Evolutionary conservation across 179 eudicot species (phyloP), one percentile per base, ranked within the genome.

Genomic region (Sideroxylon spinosum): DNA sequence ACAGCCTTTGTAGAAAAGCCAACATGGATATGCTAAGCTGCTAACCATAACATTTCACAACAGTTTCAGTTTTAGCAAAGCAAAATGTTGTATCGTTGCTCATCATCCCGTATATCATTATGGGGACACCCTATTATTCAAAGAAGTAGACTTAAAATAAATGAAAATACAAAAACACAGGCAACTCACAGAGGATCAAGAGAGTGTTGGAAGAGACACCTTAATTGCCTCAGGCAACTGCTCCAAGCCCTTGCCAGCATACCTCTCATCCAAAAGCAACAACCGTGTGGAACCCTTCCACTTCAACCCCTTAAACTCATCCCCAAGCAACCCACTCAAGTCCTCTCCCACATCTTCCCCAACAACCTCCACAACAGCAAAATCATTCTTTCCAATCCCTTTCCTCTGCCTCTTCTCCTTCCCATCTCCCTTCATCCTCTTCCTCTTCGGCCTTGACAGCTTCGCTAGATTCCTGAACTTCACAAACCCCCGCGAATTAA

Each of bases 271-370:
- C 92, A 95, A 88, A 67, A 95, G 91, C 84, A 95, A 77, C 87
- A 95, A 86, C 86, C 98, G 85, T 22, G 98, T 93, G 20, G 97
- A 87, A 14, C 97, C 94, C 71, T 82, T 88, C 98, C 97, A 95
- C 57, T 86, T 88, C 80, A 82, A 76, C 59, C 88, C 82, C 76
- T 68, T 82, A 73, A 91, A 87, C 50, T 79, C 88, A 61, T 87
- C 93, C 75, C 98, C 98, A 17, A 93, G 82, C 87, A 94, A 86
- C 66, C 87, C 90, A 82, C 92, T 86, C 80, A 93, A 77, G 79
- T 89, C 95, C 79, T 84, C 92, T 23, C 17, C 82, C 29, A 32
- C 65, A 64, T 23, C 79, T 63, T 46, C 92, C 52, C 63, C 90
- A 22, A 73, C 82, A 76, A 89, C 86, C 79, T 86, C 88, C 76